Evolutionary conservation across 2,329 filamentous ascomycete genomes (phyloP).

Genomic region (Epicoccum sorghinum): DNA sequence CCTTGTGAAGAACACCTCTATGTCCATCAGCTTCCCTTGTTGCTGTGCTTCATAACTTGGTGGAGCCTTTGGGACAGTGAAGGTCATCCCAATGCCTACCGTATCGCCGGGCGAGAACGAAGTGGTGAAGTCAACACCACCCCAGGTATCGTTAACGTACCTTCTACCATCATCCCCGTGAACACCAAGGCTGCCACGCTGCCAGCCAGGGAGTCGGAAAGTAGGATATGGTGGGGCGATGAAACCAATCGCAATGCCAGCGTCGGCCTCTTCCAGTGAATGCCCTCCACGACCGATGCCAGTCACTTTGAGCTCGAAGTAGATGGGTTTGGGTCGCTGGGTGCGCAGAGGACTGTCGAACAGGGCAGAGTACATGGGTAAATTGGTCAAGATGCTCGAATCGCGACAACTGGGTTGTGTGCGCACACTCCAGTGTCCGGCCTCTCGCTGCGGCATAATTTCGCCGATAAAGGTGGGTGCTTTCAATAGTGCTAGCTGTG

Average conservation of each 20-base stretch:
- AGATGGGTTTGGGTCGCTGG: conserved; percentile 63
- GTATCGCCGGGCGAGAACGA: conserved; percentile 70
- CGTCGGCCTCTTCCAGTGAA: conserved; percentile 50
- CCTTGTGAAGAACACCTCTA: conserved; percentile 73
- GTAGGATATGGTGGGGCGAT: conserved; percentile 75
- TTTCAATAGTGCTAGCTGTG: conserved; percentile 55
- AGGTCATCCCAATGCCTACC: conserved; percentile 74
- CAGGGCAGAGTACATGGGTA: conserved; percentile 70
- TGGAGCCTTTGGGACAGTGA: conserved; percentile 52
- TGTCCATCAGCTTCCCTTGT: conserved; percentile 48
- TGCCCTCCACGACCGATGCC: conserved; percentile 46
- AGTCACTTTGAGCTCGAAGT: conserved; percentile 72
- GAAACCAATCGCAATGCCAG: conserved; percentile 71
- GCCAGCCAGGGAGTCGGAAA: conserved; percentile 82
- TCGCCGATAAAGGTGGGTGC: conserved; percentile 43
- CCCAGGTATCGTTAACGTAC: conserved; percentile 77
- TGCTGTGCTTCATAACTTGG: conserved; percentile 40
- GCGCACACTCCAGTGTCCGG: conserved; percentile 52
- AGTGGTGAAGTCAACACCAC: conserved; percentile 70
- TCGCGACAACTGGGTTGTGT: conserved; percentile 58
- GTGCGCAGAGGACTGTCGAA: conserved; percentile 64
- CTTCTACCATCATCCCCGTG: conserved; percentile 80
- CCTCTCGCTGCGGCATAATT: conserved; percentile 53
- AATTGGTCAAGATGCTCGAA: conserved; percentile 68
- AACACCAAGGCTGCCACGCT: conserved; percentile 75